Percentiles rank a stretch among this genome's conserved stretches.
phyloP scores from a whole-genome alignment of 2,329 filamentous ascomycete species.

The Colletotrichum australisinense region DNA sequence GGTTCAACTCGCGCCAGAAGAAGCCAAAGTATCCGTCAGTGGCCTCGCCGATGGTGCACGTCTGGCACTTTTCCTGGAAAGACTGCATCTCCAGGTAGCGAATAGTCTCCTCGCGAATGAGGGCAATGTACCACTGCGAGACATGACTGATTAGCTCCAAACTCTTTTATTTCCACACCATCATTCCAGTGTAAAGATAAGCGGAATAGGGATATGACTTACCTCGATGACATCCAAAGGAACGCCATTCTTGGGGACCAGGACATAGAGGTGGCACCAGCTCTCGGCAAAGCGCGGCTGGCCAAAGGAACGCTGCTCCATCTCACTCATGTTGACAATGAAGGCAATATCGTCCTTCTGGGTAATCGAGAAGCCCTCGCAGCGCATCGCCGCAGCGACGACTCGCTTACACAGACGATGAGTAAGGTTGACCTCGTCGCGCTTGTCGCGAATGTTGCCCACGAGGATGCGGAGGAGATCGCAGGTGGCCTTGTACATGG shows the following conservation, averaged over 20 bases:
- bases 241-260: slow-evolving; percentile 60
- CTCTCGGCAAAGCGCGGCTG: slow-evolving; percentile 59
- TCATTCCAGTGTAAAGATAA: background rate
- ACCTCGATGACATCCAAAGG: slow-evolving; percentile 68
- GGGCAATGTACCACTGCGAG: slow-evolving; percentile 65
- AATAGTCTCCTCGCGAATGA: slow-evolving; percentile 65
- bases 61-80: slow-evolving; percentile 53
- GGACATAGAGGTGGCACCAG: slow-evolving; percentile 65
- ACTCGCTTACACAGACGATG: slow-evolving; percentile 65
- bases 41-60: slow-evolving; percentile 46
- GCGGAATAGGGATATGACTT: slow-evolving; percentile 40
- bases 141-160: slow-evolving; percentile 33
- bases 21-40: slow-evolving; percentile 64
- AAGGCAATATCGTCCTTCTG: slow-evolving; percentile 70
- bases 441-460: slow-evolving; percentile 42
- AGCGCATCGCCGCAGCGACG: slow-evolving; percentile 62
- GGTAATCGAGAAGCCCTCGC: slow-evolving; percentile 69
- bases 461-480: slow-evolving; percentile 53
- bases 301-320: slow-evolving; percentile 52
- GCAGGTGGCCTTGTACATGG: slow-evolving; percentile 62
- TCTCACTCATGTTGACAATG: slow-evolving; percentile 49
- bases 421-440: slow-evolving; percentile 60
- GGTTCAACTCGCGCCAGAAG: slow-evolving; percentile 60
- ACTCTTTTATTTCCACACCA: background rate
- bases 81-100: slow-evolving; percentile 52